These are phyloP conservation scores for Psilocybe mexicana DNA, from an alignment of 1,284 basidiomycete genomes.

Conservation along the genomic window DNA sequence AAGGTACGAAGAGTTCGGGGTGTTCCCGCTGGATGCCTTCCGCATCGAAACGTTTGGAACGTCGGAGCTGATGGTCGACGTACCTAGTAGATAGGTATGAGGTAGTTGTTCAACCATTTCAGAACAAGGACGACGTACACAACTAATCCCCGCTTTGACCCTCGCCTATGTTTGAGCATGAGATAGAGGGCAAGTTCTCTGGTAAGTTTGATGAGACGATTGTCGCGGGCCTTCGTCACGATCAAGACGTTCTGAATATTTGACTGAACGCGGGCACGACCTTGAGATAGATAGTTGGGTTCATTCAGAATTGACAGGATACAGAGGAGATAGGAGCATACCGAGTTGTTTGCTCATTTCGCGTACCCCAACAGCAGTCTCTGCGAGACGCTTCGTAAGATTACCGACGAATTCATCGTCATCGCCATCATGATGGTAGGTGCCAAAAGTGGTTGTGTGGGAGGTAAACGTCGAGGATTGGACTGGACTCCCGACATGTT, in stretches of 20 bases:
- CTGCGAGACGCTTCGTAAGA: conserved; percentile 91
- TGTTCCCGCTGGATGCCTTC: conserved; percentile 84
- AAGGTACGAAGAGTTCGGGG: conserved; percentile 86
- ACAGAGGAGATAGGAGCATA: conserved; percentile 39
- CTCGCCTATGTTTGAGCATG: conserved; percentile 76
- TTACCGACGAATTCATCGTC: conserved; percentile 65
- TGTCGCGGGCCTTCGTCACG: conserved; percentile 98
- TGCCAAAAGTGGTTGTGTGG: conserved; percentile 12
- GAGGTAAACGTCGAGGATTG: conserved; percentile 13
- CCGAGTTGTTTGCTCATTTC: conserved; percentile 99
- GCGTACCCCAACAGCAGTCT: conserved; percentile 94
- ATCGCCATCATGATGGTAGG: conserved; percentile 33
- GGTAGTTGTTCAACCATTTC: conserved; percentile 4
- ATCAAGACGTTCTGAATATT: conserved; percentile 94
- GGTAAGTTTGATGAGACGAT: conserved; percentile 93
- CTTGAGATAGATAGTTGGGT: conserved; percentile 40
- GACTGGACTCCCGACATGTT: conserved; percentile 30
- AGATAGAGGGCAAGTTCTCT: conserved; percentile 94
- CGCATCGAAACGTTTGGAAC: conserved; percentile 93
- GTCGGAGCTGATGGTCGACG: conserved; percentile 92
- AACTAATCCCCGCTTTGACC: conserved; percentile 67
- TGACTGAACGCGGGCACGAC: conserved; percentile 88
- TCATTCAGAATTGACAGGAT: neutral
- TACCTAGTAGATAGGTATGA: conserved; percentile 56
- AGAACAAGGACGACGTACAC: conserved; percentile 50